Conservation (phyloP, 2,329 filamentous ascomycete genomes). For the Dryadomyces sulphureus region DNA sequence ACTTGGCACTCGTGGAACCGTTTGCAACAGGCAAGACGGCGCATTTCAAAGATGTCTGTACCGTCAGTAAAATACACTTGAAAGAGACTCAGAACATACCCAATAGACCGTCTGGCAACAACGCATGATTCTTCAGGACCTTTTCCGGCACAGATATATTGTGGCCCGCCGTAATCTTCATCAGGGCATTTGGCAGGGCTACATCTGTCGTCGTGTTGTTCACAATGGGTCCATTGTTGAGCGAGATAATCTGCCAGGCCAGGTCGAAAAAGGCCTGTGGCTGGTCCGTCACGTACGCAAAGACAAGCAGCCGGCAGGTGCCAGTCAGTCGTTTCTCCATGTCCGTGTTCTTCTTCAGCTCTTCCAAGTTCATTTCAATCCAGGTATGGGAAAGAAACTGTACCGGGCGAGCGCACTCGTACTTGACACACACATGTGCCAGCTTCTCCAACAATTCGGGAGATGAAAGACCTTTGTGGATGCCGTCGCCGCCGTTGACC, state of each 20-base stretch:
- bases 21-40: not conserved
- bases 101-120: not conserved
- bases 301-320: conserved; percentile 8
- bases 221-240: not conserved
- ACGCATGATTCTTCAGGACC: not conserved
- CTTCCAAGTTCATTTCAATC: conserved; percentile 5
- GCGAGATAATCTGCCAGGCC: conserved; percentile 7
- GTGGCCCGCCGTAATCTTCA: not conserved
- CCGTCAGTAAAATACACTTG: not conserved
- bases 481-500: not conserved
- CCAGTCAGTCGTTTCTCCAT: not conserved
- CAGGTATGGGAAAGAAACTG: conserved; percentile 5
- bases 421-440: conserved; percentile 10
- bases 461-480: conserved; percentile 2
- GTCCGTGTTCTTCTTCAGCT: conserved; percentile 3
- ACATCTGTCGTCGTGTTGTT: no score
- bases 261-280: conserved; percentile 7
- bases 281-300: conserved; percentile 11
- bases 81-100: not conserved
- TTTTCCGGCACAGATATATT: not conserved
- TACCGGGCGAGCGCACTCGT: conserved; percentile 7
- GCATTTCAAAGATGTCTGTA: not conserved
- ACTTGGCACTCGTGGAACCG: not conserved
- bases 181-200: not conserved
- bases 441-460: conserved; percentile 6